Evolutionary conservation across 164 flowering plant species (phyloP), one percentile per base, ranked within the genome.

Genomic region (Chimonanthus salicifolius): DNA sequence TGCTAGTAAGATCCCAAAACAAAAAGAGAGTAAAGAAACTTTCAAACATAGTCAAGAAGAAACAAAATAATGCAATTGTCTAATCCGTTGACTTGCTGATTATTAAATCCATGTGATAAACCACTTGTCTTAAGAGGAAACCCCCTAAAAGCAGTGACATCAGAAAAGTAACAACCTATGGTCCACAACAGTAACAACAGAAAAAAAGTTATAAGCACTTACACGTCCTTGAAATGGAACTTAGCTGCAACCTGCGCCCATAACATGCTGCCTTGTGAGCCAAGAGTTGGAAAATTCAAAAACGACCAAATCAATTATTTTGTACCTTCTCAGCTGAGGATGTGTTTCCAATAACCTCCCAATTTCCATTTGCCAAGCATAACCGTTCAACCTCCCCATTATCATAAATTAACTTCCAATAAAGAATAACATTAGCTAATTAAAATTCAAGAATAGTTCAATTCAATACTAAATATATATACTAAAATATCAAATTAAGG

Each of bases 361-460:
- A 81, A 48, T 58, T 79, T 75, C 84, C 88, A 75, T 76, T 79
- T 50, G 78, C 80, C 78, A 85, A 79, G 80, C 75, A 68, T 72
- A 88, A 67, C 47, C 76, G 58, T 60, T 85, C 86, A 78, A 82
- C 77, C 11, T 82, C 86, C 64, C 87, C 84, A 80, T 72, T 81
- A 45, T 82, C 88, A 78, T 74, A 83, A 6, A 76, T 50, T 3
- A 86, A 68, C 89, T 88, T 78, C 72, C 67, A 81, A 75, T 33
- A 11, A 65, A 9, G 49, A 73, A 49, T 49, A 13, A 48, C 16
- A 48, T 7, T 18, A n/a, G 13, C 11, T n/a, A 54, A 10, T 3
- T 54, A 11, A 3, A 54, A 54, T n/a, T 11, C 60, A 13, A 54
- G 16, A 54, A 10, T 54, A n/a, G 60, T 9, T 54, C 60, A 54